These are phyloP conservation scores for Neofusicoccum cordaticola DNA, from an alignment of 2,329 filamentous ascomycete genomes.

Conservation along the genomic window DNA sequence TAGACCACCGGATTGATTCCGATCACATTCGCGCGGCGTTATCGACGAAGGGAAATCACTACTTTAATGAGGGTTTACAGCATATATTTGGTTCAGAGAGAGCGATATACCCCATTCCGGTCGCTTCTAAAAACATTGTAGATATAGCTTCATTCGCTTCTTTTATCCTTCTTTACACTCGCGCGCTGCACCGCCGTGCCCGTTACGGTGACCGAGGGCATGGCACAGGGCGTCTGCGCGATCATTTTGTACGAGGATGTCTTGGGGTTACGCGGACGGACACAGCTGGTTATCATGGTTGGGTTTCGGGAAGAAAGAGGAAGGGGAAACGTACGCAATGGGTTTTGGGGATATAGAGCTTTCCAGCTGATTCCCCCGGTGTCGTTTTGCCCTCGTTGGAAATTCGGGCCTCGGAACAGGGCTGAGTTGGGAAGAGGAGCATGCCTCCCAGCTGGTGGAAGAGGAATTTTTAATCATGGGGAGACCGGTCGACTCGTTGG, in stretches of 20 bases:
- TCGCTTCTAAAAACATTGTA: slow-evolving; percentile 12
- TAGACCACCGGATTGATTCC: slow-evolving; percentile 7
- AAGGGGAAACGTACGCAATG: background rate
- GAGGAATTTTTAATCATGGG: background rate
- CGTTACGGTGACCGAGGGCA: slow-evolving; percentile 11
- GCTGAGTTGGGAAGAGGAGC: background rate
- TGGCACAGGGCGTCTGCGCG: background rate
- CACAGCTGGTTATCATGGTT: background rate
- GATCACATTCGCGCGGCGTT: background rate
- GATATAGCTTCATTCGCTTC: slow-evolving; percentile 12
- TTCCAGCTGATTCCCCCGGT: background rate
- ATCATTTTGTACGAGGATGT: background rate
- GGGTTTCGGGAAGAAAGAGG: background rate
- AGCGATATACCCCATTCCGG: slow-evolving; percentile 15
- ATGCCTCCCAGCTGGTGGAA: no score
- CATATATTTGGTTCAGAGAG: slow-evolving; percentile 9
- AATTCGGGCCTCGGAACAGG: background rate
- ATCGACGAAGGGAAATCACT: background rate
- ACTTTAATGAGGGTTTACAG: slow-evolving; percentile 14
- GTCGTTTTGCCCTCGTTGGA: no score
- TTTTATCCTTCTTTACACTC: background rate
- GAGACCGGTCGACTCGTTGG: background rate
- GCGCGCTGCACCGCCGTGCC: background rate
- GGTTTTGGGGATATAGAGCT: background rate
- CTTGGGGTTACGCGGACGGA: background rate